A percentile compares a stretch with the other conserved stretches of the same genome.
These are phyloP conservation scores for Penicillium tannophilum DNA, from an alignment of 495 filamentous ascomycete genomes.

Conservation along the genomic window DNA sequence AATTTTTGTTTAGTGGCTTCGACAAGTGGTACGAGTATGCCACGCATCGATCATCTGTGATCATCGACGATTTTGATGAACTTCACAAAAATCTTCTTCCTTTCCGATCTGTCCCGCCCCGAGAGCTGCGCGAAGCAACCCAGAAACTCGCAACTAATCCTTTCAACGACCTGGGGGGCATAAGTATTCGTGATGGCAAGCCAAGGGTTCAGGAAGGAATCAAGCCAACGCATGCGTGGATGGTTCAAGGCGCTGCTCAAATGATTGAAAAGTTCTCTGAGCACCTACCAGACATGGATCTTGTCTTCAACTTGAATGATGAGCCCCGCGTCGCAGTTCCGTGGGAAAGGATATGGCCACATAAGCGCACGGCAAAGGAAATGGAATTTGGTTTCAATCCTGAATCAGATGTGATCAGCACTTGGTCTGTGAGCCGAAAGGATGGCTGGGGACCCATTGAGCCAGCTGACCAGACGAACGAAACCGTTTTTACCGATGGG, in stretches of 20 bases:
- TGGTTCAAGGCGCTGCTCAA: constrained; percentile 57
- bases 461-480: constrained; percentile 42
- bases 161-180: constrained; percentile 50
- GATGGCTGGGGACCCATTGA: constrained; percentile 46
- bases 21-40: constrained; percentile 76
- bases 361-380: constrained; percentile 40
- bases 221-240: constrained; percentile 57
- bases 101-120: constrained; percentile 70
- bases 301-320: constrained; percentile 79
- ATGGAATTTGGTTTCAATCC: constrained; percentile 25
- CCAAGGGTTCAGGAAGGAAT: constrained; percentile 45
- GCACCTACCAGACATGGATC: constrained; percentile 76
- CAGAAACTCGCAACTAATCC: constrained; percentile 48
- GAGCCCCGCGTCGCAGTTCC: constrained; percentile 75
- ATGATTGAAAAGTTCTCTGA: constrained; percentile 71
- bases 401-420: constrained; percentile 22
- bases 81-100: constrained; percentile 70
- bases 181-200: constrained; percentile 51
- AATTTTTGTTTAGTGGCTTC: constrained; percentile 35
- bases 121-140: constrained; percentile 55
- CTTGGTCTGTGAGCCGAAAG: constrained; percentile 41
- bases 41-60: constrained; percentile 57
- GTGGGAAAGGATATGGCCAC: constrained; percentile 54
- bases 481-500: constrained; percentile 53
- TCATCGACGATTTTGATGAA: constrained; percentile 77